Evolutionary conservation across 106 monocot genomes (phyloP), one percentile per base, ranked within the genome.

Genomic region (Dioscorea zingiberensis): DNA sequence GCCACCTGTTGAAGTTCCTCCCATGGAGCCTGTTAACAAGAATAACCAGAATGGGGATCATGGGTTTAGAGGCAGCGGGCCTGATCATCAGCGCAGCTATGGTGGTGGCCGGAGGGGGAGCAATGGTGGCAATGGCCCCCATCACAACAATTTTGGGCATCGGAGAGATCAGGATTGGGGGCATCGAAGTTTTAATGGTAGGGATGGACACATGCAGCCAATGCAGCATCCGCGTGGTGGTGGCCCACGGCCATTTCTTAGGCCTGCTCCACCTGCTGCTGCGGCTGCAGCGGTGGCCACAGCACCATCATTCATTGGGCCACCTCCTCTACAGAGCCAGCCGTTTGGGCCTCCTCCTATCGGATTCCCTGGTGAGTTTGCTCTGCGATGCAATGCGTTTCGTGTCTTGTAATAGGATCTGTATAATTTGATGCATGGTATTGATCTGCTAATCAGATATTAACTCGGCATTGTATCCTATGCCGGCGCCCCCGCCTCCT

Each of bases 361-460:
- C 30, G 74, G 80, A 4, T 74, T 65, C 44, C 65, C 63, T 59
- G 80, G 80, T 80, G 74, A 58, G 45, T 70, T n/a, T 27, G 46
- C 16, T 44, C 8, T 58, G 25, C 27, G 14, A 7, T 0, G 15
- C 18, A 54, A 14, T 7, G 6, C n/a, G 4, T 14, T 67, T 21
- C 28, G 15, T 18, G 13, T 18, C 13, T 58, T 58, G 21, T 53
- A 53, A 13, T 58, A 13, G 57, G 1, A 38, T 2, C 10, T 38
- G 38, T 38, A 38, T 38, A 10, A 38, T 38, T 38, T 38, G 38
- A 38, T 38, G 6, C 38, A 38, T 38, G 38, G 4, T 38, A 23
- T 58, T 25, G 21, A 24, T 25, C 23, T 21, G 8, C 57, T 58
- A 25, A 22, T 65, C 58, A 79, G 78, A 73, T 67, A 73, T 78